phyloP scores from a whole-genome alignment of 371 early-diverging fungal genomes.

The Saksenaea vasiformis region DNA sequence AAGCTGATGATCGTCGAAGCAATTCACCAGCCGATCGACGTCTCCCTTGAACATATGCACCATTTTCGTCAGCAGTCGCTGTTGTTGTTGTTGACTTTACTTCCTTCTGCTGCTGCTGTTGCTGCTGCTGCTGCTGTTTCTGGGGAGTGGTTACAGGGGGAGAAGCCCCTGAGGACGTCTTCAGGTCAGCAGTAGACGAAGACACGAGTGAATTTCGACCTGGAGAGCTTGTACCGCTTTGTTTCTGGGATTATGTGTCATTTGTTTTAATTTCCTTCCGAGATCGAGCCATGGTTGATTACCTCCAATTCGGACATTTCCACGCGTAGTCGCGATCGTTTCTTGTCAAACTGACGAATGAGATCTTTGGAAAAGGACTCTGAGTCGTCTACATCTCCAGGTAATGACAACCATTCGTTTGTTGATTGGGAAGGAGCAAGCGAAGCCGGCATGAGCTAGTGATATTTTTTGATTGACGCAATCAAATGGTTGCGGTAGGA shows the following conservation, averaged over 20 bases:
- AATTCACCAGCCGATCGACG: slow-evolving; percentile 15
- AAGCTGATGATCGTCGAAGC: slow-evolving; percentile 26
- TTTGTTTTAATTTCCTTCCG: not conserved
- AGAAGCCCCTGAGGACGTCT: not conserved
- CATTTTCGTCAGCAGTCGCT: not conserved
- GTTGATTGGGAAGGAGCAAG: slow-evolving; percentile 1
- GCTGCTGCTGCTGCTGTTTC: not conserved
- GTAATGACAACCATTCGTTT: slow-evolving; percentile 11
- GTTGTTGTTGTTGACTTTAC: not conserved
- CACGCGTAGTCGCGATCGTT: slow-evolving; percentile 32
- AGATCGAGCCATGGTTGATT: slow-evolving; percentile 8
- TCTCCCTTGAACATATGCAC: not conserved
- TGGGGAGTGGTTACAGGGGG: not conserved
- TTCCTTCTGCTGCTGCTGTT: not conserved
- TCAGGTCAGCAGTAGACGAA: not conserved
- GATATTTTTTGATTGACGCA: not conserved
- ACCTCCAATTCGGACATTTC: slow-evolving; percentile 37
- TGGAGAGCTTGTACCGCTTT: not conserved
- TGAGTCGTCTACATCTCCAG: slow-evolving; percentile 14
- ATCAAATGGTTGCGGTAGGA: not conserved
- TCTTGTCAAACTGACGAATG: slow-evolving; percentile 42
- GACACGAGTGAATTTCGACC: not conserved
- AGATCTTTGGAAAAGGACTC: slow-evolving; percentile 40
- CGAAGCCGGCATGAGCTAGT: not conserved
- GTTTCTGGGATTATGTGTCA: not conserved